Evolutionary conservation across 2,329 filamentous ascomycete genomes (phyloP).

Genomic region (Fusarium kyushuense): DNA sequence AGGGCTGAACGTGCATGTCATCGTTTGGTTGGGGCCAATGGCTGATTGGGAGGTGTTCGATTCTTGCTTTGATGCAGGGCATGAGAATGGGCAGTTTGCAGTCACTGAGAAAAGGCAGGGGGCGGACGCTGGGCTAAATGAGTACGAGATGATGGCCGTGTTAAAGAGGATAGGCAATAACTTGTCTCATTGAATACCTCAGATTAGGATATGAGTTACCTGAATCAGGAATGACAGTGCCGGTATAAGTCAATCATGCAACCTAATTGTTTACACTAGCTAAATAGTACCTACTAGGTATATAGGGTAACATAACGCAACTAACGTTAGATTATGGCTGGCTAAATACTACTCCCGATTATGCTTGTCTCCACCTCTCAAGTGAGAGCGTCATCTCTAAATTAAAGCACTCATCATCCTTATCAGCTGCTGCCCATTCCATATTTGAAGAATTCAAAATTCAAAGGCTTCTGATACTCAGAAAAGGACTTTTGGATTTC

Average conservation of each 20-base stretch:
- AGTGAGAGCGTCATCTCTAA: slow-evolving; percentile 37
- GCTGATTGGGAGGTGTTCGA: slow-evolving; percentile 46
- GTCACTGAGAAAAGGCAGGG: slow-evolving; percentile 26
- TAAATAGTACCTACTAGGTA: not conserved
- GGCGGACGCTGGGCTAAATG: slow-evolving; percentile 33
- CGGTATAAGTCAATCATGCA: not conserved
- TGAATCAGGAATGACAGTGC: not conserved
- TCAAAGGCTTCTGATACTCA: not conserved
- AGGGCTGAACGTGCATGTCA: slow-evolving; percentile 10
- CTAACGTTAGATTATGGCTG: slow-evolving; percentile 11
- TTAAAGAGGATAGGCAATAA: slow-evolving; percentile 1
- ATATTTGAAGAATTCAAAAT: not conserved
- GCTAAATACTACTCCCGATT: slow-evolving; percentile 13
- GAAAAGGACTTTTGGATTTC: not conserved
- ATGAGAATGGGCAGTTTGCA: slow-evolving; percentile 10
- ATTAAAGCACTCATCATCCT: slow-evolving; percentile 29
- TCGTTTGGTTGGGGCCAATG: slow-evolving; percentile 46
- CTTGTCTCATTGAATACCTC: not conserved
- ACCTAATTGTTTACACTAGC: not conserved
- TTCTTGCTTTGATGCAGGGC: slow-evolving; percentile 29
- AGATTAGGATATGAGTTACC: not conserved
- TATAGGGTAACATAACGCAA: not conserved
- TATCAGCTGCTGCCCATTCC: slow-evolving; percentile 10
- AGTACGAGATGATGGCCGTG: slow-evolving; percentile 43
- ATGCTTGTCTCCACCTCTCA: slow-evolving; percentile 27